A percentile compares a stretch with the other conserved stretches of the same genome.
Evolutionary conservation across 108 stramenopile genomes (phyloP).

Genomic region (Fragilaria crotonensis): DNA sequence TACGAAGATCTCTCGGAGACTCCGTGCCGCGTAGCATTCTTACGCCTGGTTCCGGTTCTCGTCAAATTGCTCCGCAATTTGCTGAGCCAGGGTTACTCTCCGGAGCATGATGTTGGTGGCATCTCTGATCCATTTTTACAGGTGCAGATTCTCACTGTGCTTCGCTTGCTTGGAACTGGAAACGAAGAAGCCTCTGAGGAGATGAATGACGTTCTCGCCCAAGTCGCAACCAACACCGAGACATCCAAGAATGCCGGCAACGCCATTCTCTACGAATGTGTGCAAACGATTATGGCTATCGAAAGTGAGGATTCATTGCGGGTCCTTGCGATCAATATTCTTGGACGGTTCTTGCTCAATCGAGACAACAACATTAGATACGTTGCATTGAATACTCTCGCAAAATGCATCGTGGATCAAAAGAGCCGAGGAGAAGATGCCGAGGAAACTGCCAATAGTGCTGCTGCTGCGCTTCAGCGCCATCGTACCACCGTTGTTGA

Average conservation of each 20-base stretch:
- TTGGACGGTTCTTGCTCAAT: conserved; percentile 96
- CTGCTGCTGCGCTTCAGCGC: conserved; percentile 82
- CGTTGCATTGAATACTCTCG: conserved; percentile 94
- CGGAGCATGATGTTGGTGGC: conserved; percentile 94
- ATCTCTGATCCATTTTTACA: conserved; percentile 96
- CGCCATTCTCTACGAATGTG: conserved; percentile 98
- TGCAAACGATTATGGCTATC: conserved; percentile 95
- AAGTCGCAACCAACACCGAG: conserved; percentile 98
- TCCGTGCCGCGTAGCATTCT: conserved; percentile 58
- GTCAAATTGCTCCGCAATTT: conserved; percentile 92
- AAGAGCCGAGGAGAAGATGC: conserved; percentile 14
- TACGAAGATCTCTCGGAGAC: conserved; percentile 31
- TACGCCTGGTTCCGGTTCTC: conserved; percentile 83
- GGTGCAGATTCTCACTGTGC: conserved; percentile 86
- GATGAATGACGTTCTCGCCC: conserved; percentile 98
- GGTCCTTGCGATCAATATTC: conserved; percentile 97
- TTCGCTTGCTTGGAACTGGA: conserved; percentile 81
- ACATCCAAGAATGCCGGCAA: conserved; percentile 97
- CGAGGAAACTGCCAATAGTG: conserved; percentile 46
- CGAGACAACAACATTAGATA: conserved; percentile 99
- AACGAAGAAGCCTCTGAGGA: conserved; percentile 81
- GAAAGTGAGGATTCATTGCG: conserved; percentile 93
- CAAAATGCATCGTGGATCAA: conserved; percentile 60
- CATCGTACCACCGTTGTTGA: conserved; percentile 93
- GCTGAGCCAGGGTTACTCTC: conserved; percentile 84